Base-by-base conservation (phyloP, 140 eudicot species). In the Bidens hawaiensis region DNA sequence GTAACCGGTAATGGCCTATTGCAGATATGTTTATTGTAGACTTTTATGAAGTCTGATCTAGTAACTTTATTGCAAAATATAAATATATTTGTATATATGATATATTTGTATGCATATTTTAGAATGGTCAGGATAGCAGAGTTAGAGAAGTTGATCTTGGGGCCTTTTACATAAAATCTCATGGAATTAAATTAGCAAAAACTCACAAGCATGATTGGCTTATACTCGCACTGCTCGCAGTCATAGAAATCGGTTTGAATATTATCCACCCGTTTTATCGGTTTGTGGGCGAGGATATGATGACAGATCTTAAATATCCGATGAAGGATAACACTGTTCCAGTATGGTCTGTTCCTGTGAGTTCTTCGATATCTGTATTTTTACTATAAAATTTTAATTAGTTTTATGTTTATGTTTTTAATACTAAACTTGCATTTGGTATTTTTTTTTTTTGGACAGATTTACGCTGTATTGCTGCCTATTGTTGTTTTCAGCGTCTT, bases 291-390 rank as follows among this genome's bases (percentile, higher is more conserved):
- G 18, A 76, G 72, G 95, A 70, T 56, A 89, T 89, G 89, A 82
- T 89, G 97, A 33, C 56, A 0, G 95, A 89, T 58, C 89, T 89
- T 59, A 89, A 17, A 75, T 89, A 85, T 66, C 97, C 97, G n/a
- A 66, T 85, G 84, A 89, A 89, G 61, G 80, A 62, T 8, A 89
- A 89, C 78, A 89, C 97, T 2, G 95, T 89, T 19, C 97, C 97
- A 1, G 60, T 79, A 12, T 89, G 95, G 97, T 71, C 93, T 5
- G 93, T 89, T 81, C 93, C 89, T 4, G 97, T 86, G 59, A 86
- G 95, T 80, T 41, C 65, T 47, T 52, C 8, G 38, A 30, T 60
- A 26, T 53, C 38, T 53, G 34, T 33, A 51, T 13, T 23, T 28
- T 28, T 14, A 8, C 7, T 15, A 53, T 16, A 8, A 43, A 23